Evolutionary conservation across 1,284 basidiomycete genomes (phyloP).

Genomic region (Fomes fomentarius): DNA sequence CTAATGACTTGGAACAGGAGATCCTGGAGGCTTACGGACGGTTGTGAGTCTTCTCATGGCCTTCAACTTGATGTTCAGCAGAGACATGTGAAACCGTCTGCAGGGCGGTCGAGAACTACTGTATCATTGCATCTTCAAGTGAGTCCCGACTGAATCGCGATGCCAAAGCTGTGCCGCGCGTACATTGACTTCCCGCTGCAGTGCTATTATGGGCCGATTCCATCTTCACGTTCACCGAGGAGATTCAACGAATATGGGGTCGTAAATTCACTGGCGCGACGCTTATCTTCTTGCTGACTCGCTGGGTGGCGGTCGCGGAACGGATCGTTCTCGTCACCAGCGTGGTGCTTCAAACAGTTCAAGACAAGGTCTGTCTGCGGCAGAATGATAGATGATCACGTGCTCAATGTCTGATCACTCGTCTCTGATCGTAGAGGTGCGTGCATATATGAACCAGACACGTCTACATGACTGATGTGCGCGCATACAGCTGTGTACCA

Average conservation of each 20-base stretch:
- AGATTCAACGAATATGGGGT: conserved; percentile 26
- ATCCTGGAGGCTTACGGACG: conserved; percentile 9
- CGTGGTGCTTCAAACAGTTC: conserved; percentile 13
- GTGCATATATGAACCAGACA: background rate
- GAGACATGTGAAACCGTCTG: background rate
- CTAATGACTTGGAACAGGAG: conserved; percentile 4
- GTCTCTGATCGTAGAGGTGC: conserved; percentile 3
- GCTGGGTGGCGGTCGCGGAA: conserved; percentile 21
- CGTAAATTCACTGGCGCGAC: conserved; percentile 23
- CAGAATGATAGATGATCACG: no score
- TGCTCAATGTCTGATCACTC: background rate
- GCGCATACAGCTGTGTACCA: conserved; percentile 16
- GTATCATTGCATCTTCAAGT: conserved; percentile 22
- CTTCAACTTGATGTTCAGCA: background rate
- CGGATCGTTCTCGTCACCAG: conserved; percentile 15
- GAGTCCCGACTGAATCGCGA: background rate
- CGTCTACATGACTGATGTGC: background rate
- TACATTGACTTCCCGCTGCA: background rate
- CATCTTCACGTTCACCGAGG: conserved; percentile 21
- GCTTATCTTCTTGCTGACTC: conserved; percentile 21
- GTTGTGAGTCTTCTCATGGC: conserved; percentile 8
- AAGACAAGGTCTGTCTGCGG: conserved; percentile 14
- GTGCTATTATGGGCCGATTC: conserved; percentile 20
- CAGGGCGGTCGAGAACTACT: conserved; percentile 19
- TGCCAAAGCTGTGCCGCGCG: background rate